Base-by-base conservation (phyloP, 805 yeast species). In the Myxozyma mucilagina region DNA sequence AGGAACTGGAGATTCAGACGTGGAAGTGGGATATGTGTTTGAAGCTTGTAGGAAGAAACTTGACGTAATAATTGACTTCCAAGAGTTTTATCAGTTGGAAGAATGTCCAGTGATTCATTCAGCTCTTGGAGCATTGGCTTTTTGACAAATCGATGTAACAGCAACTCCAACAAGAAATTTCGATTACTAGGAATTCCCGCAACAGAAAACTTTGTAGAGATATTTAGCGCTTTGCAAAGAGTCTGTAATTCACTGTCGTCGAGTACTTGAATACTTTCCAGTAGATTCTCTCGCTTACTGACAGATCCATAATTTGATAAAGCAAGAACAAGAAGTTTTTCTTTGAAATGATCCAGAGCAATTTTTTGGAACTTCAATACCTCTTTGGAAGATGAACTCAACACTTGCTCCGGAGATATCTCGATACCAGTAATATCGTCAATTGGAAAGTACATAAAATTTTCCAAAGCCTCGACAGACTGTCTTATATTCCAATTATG, bases 381-480 rank as follows among this genome's bases (percentile, higher is more conserved):
- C 1, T 41, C 59, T 0, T 47, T 47, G 3, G 68, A 34, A 13
- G 57, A 53, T 5, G 42, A 39, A 29, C 59, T 32, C 49, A 65
- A 66, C 11, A 60, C 18, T 10, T 66, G 60, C 3, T 68, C 69
- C 2, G 64, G 35, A 0, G 69, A 35, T 4, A 71, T 56, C 6
- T 67, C 47, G 14, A 65, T 69, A 8, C 81, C 81, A 0, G 78
- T 66, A 45, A 75, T 72, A 48, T 80, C 83, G 61, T 80, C 75
- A 16, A 81, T 67, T 3, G 83, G 82, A 62, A 74, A 79, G 44
- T 71, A 59, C 3, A 75, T 42, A 42, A 69, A 74, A 48, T 72
- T 70, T 9, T 65, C 62, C 5, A 76, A 56, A 1, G 69, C 44
- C 1, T 41, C 55, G 16, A 39, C 43, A 7, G 52, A 36, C 32